A percentile compares a stretch with the other conserved stretches of the same genome.
Evolutionary conservation across 2,329 filamentous ascomycete genomes (phyloP).

Genomic region (Hypoxylon rubiginosum): DNA sequence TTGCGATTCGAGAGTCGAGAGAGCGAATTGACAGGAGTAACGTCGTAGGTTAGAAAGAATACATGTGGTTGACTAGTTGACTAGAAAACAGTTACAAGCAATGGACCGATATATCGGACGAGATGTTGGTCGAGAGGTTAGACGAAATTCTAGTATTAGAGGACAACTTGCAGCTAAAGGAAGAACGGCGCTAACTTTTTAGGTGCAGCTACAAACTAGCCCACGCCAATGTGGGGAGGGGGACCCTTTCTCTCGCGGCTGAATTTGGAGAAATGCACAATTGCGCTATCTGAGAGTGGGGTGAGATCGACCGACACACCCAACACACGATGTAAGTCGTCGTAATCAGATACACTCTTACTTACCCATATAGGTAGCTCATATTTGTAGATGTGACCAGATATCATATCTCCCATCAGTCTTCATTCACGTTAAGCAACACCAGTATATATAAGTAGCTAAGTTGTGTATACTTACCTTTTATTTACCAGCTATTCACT

Average conservation of each 20-base stretch:
- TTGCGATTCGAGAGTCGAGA: background rate
- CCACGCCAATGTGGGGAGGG: constrained; percentile 29
- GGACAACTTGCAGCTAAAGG: constrained; percentile 49
- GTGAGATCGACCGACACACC: background rate
- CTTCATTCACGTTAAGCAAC: no score
- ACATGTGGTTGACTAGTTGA: constrained; percentile 4
- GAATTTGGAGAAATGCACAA: constrained; percentile 31
- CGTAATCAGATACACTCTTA: constrained; percentile 3
- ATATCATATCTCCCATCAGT: background rate
- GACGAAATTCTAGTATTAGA: constrained; percentile 27
- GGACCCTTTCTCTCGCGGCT: constrained; percentile 37
- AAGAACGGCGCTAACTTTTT: constrained; percentile 19
- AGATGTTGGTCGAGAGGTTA: background rate
- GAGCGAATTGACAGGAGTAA: constrained; percentile 16
- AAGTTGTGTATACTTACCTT: no score
- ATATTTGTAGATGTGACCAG: background rate
- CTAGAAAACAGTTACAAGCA: background rate
- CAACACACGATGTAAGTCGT: background rate
- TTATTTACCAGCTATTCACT: background rate
- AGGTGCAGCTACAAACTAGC: constrained; percentile 25
- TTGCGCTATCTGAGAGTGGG: constrained; percentile 14
- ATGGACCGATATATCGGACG: background rate
- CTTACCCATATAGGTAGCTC: background rate
- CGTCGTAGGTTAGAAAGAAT: constrained; percentile 3
- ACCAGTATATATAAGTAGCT: no score